Evolutionary conservation across 129 eudicot genomes (phyloP).

Genomic region (Pseudognaphalium luteoalbum): DNA sequence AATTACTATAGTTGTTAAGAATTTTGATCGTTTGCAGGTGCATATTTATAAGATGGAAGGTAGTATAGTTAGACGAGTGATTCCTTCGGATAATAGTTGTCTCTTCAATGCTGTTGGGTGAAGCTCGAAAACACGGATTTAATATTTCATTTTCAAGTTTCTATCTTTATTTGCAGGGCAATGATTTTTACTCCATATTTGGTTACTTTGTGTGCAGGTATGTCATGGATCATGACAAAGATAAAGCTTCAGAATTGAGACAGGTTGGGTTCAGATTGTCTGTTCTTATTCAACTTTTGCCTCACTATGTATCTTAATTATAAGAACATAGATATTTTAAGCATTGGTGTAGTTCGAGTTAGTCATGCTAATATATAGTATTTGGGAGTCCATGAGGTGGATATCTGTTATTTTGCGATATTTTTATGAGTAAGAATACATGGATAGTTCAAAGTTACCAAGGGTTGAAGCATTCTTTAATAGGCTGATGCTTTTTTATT

Average conservation of each 20-base stretch:
- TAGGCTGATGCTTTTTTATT: neutral
- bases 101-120: conserved; percentile 97
- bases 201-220: conserved; percentile 49
- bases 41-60: conserved; percentile 69
- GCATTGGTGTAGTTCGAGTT: neutral
- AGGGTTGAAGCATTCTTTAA: no score
- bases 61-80: conserved; percentile 71
- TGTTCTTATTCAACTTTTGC: neutral
- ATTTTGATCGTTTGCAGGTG: conserved; percentile 36
- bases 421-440: neutral
- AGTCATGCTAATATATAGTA: neutral
- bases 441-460: no score
- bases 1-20: neutral
- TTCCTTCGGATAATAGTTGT: conserved; percentile 98
- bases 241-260: conserved; percentile 79
- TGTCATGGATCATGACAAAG: conserved; percentile 89
- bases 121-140: conserved; percentile 14
- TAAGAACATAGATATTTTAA: neutral
- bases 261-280: conserved; percentile 50
- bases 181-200: conserved; percentile 5
- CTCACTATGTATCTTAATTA: conserved; percentile 1
- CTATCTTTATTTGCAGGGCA: neutral
- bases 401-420: neutral
- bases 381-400: neutral
- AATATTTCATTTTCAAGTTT: neutral